These are phyloP conservation scores for Lathyrus aphaca DNA, from an alignment of 306 rosid species.

Conservation along the genomic window DNA sequence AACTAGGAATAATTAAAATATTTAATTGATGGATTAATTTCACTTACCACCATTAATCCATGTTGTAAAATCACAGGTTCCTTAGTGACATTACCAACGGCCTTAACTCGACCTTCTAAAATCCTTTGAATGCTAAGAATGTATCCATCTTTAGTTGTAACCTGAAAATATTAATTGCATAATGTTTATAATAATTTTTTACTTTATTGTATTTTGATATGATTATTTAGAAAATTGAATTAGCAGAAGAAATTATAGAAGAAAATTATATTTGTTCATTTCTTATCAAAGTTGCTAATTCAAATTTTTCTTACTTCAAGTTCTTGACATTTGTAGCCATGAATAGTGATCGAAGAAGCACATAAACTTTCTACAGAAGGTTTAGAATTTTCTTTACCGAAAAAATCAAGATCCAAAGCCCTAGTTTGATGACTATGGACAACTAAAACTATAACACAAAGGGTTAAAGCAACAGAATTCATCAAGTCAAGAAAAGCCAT, in stretches of 20 bases:
- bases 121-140: constrained; percentile 75
- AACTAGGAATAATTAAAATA: too few species aligned
- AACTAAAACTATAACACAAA: constrained; percentile 38
- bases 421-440: constrained; percentile 29
- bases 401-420: too few species aligned
- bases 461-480: constrained; percentile 19
- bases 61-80: constrained; percentile 77
- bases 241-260: too few species aligned
- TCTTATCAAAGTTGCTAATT: background rate
- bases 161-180: constrained; percentile 43
- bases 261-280: too few species aligned
- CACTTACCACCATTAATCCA: constrained; percentile 73
- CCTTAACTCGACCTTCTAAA: constrained; percentile 52
- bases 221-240: too few species aligned
- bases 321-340: constrained; percentile 84
- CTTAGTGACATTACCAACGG: constrained; percentile 11
- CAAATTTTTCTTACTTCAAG: constrained; percentile 45
- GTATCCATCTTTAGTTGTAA: constrained; percentile 77
- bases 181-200: too few species aligned
- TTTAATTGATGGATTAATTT: background rate
- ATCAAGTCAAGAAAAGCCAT: constrained; percentile 40
- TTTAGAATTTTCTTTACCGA: too few species aligned
- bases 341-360: constrained; percentile 43
- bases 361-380: constrained; percentile 51
- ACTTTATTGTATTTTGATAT: too few species aligned